Conservation (phyloP, 768 basidiomycete genomes). For the Leucocoprinus sp. region DNA sequence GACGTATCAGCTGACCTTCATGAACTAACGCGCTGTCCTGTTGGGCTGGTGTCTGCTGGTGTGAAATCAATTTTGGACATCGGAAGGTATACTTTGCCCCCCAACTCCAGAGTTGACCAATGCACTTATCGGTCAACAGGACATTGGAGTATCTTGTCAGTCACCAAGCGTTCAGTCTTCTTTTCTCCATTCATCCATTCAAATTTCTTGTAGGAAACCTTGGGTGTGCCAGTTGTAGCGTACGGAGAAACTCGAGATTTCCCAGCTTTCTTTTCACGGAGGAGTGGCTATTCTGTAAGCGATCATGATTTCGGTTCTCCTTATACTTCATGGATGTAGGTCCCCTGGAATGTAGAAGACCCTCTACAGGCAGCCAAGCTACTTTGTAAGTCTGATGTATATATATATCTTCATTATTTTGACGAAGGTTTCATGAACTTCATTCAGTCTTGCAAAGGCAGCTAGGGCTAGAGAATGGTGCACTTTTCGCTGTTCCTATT, state of each 20-base stretch:
- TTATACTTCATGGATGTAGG: conserved; percentile 33
- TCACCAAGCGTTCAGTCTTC: neutral
- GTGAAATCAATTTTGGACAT: conserved; percentile 95
- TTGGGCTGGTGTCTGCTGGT: conserved; percentile 89
- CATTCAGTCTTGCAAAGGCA: conserved; percentile 57
- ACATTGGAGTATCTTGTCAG: conserved; percentile 74
- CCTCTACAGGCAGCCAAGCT: conserved; percentile 64
- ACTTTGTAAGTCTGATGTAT: conserved; percentile 58
- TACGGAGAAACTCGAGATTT: conserved; percentile 74
- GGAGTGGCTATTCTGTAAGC: conserved; percentile 70
- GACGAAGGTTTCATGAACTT: neutral
- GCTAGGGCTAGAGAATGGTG: conserved; percentile 68
- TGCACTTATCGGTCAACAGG: conserved; percentile 25
- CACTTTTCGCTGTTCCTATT: conserved; percentile 84
- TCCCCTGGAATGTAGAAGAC: conserved; percentile 67
- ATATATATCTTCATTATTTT: neutral
- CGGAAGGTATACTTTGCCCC: conserved; percentile 47
- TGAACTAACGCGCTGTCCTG: conserved; percentile 82
- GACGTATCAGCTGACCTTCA: conserved; percentile 93
- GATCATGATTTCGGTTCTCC: conserved; percentile 3
- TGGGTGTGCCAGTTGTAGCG: conserved; percentile 85
- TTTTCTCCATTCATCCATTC: neutral
- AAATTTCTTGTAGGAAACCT: conserved; percentile 64
- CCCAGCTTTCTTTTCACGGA: conserved; percentile 88
- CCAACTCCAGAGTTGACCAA: neutral